Evolutionary conservation across 495 filamentous ascomycete genomes (phyloP).

Genomic region (Parachaetomium inaequale): DNA sequence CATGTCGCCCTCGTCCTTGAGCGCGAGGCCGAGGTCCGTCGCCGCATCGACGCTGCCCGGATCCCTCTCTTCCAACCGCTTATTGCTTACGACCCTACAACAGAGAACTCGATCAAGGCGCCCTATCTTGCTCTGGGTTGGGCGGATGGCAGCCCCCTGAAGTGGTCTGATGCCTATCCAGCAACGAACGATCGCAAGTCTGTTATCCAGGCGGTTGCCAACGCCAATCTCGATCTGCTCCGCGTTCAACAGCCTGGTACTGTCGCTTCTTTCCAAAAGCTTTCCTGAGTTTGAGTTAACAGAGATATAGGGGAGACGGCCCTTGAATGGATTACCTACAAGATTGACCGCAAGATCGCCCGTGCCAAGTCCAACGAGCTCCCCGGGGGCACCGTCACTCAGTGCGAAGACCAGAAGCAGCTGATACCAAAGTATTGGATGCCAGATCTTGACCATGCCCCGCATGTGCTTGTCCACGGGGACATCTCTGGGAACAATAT

Average conservation of each 20-base stretch:
- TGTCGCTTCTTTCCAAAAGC: background rate
- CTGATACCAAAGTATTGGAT: constrained; percentile 7
- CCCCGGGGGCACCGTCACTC: background rate
- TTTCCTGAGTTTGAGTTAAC: background rate
- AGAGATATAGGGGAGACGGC: constrained; percentile 1
- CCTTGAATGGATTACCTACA: background rate
- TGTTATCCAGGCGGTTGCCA: background rate
- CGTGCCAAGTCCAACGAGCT: background rate
- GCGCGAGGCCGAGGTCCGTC: background rate
- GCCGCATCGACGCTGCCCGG: background rate
- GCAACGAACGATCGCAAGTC: background rate
- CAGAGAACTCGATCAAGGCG: background rate
- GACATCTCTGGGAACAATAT: constrained; percentile 5
- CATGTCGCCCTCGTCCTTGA: background rate
- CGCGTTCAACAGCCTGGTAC: background rate
- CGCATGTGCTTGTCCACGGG: background rate
- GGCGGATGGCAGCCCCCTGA: background rate
- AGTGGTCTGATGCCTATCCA: constrained; percentile 2
- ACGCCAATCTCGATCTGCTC: constrained; percentile 5
- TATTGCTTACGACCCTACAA: constrained; percentile 1
- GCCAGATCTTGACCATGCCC: background rate
- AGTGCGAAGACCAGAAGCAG: constrained; percentile 2
- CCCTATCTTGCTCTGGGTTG: background rate
- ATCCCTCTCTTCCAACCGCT: constrained; percentile 3
- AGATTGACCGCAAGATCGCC: constrained; percentile 9